Evolutionary conservation across 2,329 filamentous ascomycete genomes (phyloP).

Genomic region (Sclerotinia subarctica): DNA sequence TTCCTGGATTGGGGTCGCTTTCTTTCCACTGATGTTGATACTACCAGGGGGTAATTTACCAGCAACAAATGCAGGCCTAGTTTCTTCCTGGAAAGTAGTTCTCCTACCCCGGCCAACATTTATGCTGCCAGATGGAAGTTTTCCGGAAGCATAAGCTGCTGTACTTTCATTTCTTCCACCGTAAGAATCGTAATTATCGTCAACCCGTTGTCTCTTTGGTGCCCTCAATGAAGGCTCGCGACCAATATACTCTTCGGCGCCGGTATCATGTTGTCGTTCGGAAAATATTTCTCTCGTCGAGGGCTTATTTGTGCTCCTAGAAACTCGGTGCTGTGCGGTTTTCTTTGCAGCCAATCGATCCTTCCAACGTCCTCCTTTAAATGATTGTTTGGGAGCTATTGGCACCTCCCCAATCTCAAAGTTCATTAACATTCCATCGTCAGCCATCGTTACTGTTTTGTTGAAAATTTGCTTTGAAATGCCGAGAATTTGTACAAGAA

Average conservation of each 20-base stretch:
- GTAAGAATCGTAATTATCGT: constrained; percentile 24
- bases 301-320: constrained; percentile 29
- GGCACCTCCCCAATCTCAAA: constrained; percentile 73
- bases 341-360: constrained; percentile 81
- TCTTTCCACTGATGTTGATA: constrained; percentile 32
- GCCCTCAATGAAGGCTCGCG: constrained; percentile 30
- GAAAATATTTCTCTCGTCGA: constrained; percentile 34
- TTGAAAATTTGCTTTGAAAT: constrained; percentile 14
- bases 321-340: constrained; percentile 53
- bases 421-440: constrained; percentile 93
- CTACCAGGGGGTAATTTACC: constrained; percentile 40
- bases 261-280: constrained; percentile 30
- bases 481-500: not conserved
- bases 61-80: constrained; percentile 29
- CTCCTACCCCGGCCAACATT: constrained; percentile 23
- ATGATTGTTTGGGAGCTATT: constrained; percentile 58
- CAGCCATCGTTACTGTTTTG: constrained; percentile 61
- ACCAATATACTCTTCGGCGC: constrained; percentile 38
- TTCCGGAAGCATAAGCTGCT: constrained; percentile 38
- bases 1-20: constrained; percentile 25
- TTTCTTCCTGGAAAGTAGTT: constrained; percentile 24
- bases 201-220: constrained; percentile 47
- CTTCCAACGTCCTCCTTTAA: constrained; percentile 91
- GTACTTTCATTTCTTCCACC: constrained; percentile 26
- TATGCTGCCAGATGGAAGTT: constrained; percentile 40